Percentiles rank a stretch among this genome's conserved stretches.
phyloP scores from a whole-genome alignment of 2,329 filamentous ascomycete species.

The Aspergillus sp. region DNA sequence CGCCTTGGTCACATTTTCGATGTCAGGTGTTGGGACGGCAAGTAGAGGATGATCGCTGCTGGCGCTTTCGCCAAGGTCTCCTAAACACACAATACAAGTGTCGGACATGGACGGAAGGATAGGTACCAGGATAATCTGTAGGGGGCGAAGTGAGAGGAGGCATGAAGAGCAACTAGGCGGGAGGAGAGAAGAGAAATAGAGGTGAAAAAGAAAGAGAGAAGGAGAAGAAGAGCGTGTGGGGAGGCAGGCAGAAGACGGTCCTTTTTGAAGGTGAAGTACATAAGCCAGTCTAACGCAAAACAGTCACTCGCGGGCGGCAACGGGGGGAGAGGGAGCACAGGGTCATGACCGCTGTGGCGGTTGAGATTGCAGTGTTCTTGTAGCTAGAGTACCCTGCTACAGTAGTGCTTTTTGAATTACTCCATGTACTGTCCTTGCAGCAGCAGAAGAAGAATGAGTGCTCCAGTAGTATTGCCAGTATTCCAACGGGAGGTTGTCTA shows the following conservation, averaged over 20 bases:
- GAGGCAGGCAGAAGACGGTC: conserved; percentile 20
- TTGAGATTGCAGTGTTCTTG: not conserved
- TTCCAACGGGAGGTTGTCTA: no score
- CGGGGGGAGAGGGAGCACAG: no score
- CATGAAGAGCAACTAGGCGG: conserved; percentile 30
- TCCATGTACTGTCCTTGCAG: no score
- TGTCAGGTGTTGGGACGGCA: conserved; percentile 38
- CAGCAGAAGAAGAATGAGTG: no score
- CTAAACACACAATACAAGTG: conserved; percentile 64
- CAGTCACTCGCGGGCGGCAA: conserved; percentile 8
- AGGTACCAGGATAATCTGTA: conserved; percentile 18
- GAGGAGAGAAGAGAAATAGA: conserved; percentile 12
- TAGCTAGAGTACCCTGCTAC: no score
- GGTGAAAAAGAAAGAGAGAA: conserved; percentile 19
- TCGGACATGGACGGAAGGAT: conserved; percentile 49
- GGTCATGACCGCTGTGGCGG: not conserved
- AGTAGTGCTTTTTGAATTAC: no score
- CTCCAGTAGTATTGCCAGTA: no score
- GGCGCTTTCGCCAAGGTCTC: conserved; percentile 55
- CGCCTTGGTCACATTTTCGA: conserved; percentile 22
- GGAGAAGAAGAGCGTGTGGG: conserved; percentile 19
- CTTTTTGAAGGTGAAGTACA: conserved; percentile 36
- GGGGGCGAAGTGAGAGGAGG: conserved; percentile 23
- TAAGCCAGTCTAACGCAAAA: conserved; percentile 30
- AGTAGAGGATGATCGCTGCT: conserved; percentile 39